A percentile compares a stretch with the other conserved stretches of the same genome.
Conservation (phyloP, 1,284 basidiomycete genomes). For the Phellopilus nigrolimitatus region DNA sequence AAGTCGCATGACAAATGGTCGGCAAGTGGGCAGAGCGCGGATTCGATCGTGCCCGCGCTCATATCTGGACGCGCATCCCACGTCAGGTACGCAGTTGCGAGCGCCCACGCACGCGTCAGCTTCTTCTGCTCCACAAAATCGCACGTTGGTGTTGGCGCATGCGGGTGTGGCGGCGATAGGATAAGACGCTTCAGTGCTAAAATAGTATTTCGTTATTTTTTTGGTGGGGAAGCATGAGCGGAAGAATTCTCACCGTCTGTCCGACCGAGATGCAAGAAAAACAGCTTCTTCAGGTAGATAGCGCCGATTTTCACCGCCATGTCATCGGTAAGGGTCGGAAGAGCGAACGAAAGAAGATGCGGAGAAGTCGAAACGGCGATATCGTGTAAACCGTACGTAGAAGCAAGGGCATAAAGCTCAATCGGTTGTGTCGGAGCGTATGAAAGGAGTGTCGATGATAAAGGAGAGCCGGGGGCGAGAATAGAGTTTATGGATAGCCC, state of each 20-base stretch:
- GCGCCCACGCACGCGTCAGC: slow-evolving; percentile 36
- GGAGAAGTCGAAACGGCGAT: slow-evolving; percentile 28
- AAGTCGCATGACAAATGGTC: slow-evolving; percentile 57
- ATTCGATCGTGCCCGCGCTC: slow-evolving; percentile 54
- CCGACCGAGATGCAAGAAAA: slow-evolving; percentile 32
- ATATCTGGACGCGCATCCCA: slow-evolving; percentile 37
- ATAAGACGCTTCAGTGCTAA: slow-evolving; percentile 33
- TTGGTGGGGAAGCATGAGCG: slow-evolving; percentile 18
- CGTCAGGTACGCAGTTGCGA: slow-evolving; percentile 36
- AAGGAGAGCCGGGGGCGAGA: slow-evolving; percentile 26
- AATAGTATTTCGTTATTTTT: slow-evolving; percentile 25
- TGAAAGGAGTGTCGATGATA: slow-evolving; percentile 31
- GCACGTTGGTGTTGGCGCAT: slow-evolving; percentile 32
- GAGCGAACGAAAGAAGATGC: slow-evolving; percentile 26
- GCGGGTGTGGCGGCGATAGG: slow-evolving; percentile 34
- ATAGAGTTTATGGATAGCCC: slow-evolving; percentile 28
- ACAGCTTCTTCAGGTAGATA: slow-evolving; percentile 29
- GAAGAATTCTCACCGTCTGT: slow-evolving; percentile 25
- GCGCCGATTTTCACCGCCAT: slow-evolving; percentile 27
- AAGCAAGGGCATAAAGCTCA: slow-evolving; percentile 29
- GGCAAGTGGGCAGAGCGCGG: slow-evolving; percentile 50
- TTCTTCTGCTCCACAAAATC: slow-evolving; percentile 38
- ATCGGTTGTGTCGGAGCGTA: slow-evolving; percentile 34
- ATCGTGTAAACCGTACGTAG: slow-evolving; percentile 24
- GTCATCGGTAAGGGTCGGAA: slow-evolving; percentile 28